These are phyloP conservation scores for Daldinia sp. DNA, from an alignment of 2,329 filamentous ascomycete species.

Conservation along the genomic window DNA sequence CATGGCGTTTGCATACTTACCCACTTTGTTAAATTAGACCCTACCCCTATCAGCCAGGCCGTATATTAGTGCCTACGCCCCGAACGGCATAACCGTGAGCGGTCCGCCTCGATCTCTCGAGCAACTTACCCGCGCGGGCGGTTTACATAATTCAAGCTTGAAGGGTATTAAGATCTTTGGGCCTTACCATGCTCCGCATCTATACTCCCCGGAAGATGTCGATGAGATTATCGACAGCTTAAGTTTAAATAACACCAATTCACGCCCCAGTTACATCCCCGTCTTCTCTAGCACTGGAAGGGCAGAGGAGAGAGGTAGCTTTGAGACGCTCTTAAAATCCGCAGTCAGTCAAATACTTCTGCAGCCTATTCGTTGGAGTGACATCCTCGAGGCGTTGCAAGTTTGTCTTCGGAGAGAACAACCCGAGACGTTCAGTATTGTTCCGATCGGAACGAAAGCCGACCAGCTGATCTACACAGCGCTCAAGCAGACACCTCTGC, in stretches of 20 bases:
- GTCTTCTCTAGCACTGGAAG: conserved; percentile 2
- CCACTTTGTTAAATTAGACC: conserved; percentile 5
- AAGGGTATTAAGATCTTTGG: conserved; percentile 53
- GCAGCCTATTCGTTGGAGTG: conserved; percentile 32
- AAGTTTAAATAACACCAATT: not conserved
- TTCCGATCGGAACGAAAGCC: conserved; percentile 24
- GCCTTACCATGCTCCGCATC: conserved; percentile 45
- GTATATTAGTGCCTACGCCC: conserved; percentile 27
- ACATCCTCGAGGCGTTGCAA: conserved; percentile 9
- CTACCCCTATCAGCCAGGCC: conserved; percentile 25
- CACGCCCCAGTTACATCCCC: not conserved
- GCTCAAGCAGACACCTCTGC: conserved; percentile 28
- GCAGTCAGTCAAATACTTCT: conserved; percentile 36
- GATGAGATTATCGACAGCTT: conserved; percentile 4
- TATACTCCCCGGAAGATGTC: conserved; percentile 40
- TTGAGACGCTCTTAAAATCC: conserved; percentile 25
- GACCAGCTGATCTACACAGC: conserved; percentile 32
- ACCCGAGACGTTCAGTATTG: conserved; percentile 17
- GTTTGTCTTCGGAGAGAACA: conserved; percentile 6
- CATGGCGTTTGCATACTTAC: not conserved
- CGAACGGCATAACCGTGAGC: conserved; percentile 31
- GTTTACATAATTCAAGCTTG: conserved; percentile 26
- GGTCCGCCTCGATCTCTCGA: conserved; percentile 30
- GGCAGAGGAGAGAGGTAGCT: not conserved
- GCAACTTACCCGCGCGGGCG: not conserved